Evolutionary conservation across 1,284 basidiomycete species (phyloP).

Genomic region (Meira miltonrushii): DNA sequence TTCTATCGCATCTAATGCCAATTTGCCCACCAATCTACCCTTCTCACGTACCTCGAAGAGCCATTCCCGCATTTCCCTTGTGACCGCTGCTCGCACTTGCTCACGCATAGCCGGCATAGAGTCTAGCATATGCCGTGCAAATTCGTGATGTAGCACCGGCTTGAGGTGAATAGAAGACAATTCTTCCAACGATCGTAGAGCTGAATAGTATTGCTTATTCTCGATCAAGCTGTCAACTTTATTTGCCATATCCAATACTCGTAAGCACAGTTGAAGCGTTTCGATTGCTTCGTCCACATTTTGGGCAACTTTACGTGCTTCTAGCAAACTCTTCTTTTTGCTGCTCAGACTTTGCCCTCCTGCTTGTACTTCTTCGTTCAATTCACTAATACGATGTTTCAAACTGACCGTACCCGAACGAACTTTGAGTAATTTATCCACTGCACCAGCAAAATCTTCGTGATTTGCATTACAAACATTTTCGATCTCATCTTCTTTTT

Average conservation of each 20-base stretch:
- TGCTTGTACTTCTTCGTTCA: slow-evolving; percentile 59
- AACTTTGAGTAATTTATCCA: slow-evolving; percentile 89
- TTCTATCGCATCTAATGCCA: slow-evolving; percentile 88
- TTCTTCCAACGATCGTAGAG: slow-evolving; percentile 58
- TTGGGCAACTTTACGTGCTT: slow-evolving; percentile 81
- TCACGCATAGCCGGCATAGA: slow-evolving; percentile 81
- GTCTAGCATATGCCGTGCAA: slow-evolving; percentile 84
- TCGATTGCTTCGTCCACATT: slow-evolving; percentile 96
- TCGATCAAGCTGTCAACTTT: slow-evolving; percentile 86
- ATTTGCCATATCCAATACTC: slow-evolving; percentile 89
- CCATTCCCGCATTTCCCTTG: slow-evolving; percentile 94
- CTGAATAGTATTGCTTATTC: slow-evolving; percentile 89
- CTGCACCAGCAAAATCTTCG: slow-evolving; percentile 90
- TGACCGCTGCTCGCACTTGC: slow-evolving; percentile 88
- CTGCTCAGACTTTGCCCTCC: slow-evolving; percentile 38
- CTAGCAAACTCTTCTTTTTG: slow-evolving; percentile 57
- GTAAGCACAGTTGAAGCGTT: slow-evolving; percentile 81
- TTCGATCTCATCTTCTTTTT: slow-evolving; percentile 94
- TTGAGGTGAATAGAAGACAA: slow-evolving; percentile 85
- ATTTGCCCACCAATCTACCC: slow-evolving; percentile 75
- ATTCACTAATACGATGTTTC: slow-evolving; percentile 58
- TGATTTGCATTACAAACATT: slow-evolving; percentile 92
- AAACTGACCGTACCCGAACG: slow-evolving; percentile 64
- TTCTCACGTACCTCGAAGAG: slow-evolving; percentile 87
- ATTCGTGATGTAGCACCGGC: slow-evolving; percentile 75